These are phyloP conservation scores for Mycosphaerelloides madeirae DNA, from an alignment of 2,329 filamentous ascomycete species.

Conservation along the genomic window DNA sequence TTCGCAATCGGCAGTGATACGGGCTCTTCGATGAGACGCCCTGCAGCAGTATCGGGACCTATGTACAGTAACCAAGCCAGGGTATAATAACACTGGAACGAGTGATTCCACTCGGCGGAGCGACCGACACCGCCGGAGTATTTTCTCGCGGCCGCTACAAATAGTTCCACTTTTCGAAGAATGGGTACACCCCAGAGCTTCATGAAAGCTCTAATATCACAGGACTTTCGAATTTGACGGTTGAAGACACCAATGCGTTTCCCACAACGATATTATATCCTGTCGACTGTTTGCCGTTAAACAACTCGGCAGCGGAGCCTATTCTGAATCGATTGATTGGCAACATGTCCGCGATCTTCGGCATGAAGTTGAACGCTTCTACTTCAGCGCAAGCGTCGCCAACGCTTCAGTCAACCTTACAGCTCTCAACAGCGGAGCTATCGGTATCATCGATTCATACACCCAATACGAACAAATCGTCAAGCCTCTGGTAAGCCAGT, in stretches of 20 bases:
- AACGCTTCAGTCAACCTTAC: slow-evolving; percentile 30
- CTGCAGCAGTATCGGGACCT: no score
- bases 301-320: slow-evolving; percentile 37
- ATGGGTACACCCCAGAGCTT: no score
- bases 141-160: no score
- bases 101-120: no score
- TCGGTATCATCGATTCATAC: slow-evolving; percentile 31
- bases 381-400: slow-evolving; percentile 34
- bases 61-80: no score
- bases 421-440: slow-evolving; percentile 26
- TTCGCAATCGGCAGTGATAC: no score
- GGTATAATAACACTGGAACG: no score
- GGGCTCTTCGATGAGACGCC: no score
- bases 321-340: slow-evolving; percentile 37
- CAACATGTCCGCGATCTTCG: slow-evolving; percentile 34
- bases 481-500: slow-evolving; percentile 32
- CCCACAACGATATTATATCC: slow-evolving; percentile 40
- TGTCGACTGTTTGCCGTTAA: slow-evolving; percentile 39
- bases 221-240: no score
- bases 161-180: no score
- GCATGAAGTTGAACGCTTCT: slow-evolving; percentile 36
- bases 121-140: no score
- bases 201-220: no score
- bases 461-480: slow-evolving; percentile 33
- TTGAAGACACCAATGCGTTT: slow-evolving; percentile 31